Conservation (phyloP, 2,329 filamentous ascomycete genomes). For the Colletotrichum salicis region DNA sequence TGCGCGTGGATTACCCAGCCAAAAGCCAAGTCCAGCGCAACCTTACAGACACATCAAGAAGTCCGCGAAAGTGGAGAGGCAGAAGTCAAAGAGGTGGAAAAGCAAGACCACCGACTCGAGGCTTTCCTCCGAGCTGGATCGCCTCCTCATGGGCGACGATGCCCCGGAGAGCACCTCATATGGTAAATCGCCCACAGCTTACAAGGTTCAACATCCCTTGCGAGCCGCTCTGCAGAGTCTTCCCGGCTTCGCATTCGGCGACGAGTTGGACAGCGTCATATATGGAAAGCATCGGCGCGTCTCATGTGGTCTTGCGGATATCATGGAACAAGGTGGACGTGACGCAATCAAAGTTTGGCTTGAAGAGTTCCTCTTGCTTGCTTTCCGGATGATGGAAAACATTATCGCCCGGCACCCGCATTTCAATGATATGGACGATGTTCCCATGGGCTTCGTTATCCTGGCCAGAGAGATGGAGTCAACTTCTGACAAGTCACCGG, state of each 20-base stretch:
- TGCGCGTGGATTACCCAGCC: not conserved
- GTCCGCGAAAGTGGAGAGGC: slow-evolving; percentile 10
- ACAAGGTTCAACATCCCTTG: slow-evolving; percentile 13
- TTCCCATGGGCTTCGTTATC: slow-evolving; percentile 12
- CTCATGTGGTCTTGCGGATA: not conserved
- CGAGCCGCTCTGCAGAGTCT: slow-evolving; percentile 13
- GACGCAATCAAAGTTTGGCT: slow-evolving; percentile 19
- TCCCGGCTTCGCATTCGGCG: slow-evolving; percentile 17
- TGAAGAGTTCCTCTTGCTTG: slow-evolving; percentile 13
- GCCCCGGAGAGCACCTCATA: not conserved
- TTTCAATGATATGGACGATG: slow-evolving; percentile 14
- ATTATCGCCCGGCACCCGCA: not conserved
- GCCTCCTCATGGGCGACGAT: slow-evolving; percentile 16
- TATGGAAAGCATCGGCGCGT: slow-evolving; percentile 18
- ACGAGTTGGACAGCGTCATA: slow-evolving; percentile 18
- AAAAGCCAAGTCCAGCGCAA: not conserved
- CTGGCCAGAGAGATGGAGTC: slow-evolving; percentile 18
- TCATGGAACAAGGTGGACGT: slow-evolving; percentile 6
- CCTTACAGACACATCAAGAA: not conserved
- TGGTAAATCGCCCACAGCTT: not conserved
- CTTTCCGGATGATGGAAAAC: slow-evolving; percentile 3
- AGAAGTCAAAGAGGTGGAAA: slow-evolving; percentile 4
- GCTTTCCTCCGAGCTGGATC: slow-evolving; percentile 16
- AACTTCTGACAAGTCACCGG: not conserved
- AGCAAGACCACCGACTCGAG: slow-evolving; percentile 5